Evolutionary conservation across 208 protist genomes (phyloP).

Genomic region (Acanthamoeba sp.): DNA sequence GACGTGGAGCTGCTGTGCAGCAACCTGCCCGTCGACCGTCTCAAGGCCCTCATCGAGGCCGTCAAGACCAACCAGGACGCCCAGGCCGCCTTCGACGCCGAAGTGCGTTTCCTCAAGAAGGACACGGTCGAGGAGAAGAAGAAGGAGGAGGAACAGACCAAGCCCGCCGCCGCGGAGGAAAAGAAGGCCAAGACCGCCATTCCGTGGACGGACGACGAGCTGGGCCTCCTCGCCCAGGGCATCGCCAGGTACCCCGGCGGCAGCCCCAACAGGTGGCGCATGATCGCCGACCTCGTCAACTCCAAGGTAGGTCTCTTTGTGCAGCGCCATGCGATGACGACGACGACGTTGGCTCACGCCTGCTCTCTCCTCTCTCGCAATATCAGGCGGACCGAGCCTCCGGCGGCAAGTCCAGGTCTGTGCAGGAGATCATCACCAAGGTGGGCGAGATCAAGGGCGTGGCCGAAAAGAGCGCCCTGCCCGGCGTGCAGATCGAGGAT

Average conservation of each 20-base stretch:
- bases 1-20: conserved; percentile 19
- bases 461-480: conserved; percentile 88
- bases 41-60: conserved; percentile 26
- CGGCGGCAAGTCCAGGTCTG: conserved; percentile 70
- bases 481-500: conserved; percentile 74
- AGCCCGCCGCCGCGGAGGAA: conserved; percentile 76
- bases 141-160: not conserved
- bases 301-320: conserved; percentile 2
- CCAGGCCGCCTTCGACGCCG: conserved; percentile 19
- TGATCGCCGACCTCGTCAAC: conserved; percentile 90
- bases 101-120: not conserved
- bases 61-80: not conserved
- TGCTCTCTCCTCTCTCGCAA: too few species aligned
- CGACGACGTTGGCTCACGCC: not conserved
- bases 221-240: conserved; percentile 95
- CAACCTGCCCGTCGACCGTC: conserved; percentile 19
- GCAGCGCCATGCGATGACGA: not conserved
- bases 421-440: conserved; percentile 94
- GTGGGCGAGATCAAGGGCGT: conserved; percentile 88
- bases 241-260: conserved; percentile 95
- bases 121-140: not conserved
- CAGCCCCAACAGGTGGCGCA: conserved; percentile 94
- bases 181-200: conserved; percentile 78
- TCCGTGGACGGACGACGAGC: conserved; percentile 95
- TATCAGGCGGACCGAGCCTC: conserved; percentile 89